Evolutionary conservation across 768 basidiomycete genomes (phyloP), one percentile per base, ranked within the genome.

Genomic region (Dentipellis fragilis): DNA sequence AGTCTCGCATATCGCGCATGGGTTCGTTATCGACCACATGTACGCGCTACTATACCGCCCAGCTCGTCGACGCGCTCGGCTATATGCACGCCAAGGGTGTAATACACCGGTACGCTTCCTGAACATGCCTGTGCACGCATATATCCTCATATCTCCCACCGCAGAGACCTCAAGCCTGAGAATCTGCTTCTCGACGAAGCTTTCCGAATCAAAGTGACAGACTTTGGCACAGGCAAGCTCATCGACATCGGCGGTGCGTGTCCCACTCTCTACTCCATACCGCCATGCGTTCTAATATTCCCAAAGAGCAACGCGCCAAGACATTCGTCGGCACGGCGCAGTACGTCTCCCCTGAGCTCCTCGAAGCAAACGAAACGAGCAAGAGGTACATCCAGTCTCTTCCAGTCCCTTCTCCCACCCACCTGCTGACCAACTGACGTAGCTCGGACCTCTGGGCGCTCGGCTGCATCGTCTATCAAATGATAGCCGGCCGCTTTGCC

Each of bases 391-490:
- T 29, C 10, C 11, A 17, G 36, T 38, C 51, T 17, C 10, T 17
- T 55, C 49, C 29, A 52, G 29, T 6, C 3, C 29, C 19, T 17
- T 45, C 19, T 45, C 5, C 16, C 6, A n/a, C 10, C 1, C 14
- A 16, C 3, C 16, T 45, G 42, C 42, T 16, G 19, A 16, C 42
- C 1, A 11, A 16, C 42, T 42, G 56, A 34, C 22, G 17, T 14
- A 94, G 93, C 59, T 90, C 94, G 40, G 96, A 98, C 69, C 76
- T 93, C 10, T 99, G 95, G 95, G 90, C 93, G 4, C 76, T 96
- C 22, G 96, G 93, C 1, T 97, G 95, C 69, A 85, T 97, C 46
- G 70, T 98, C 19, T 98, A 83, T 70, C 94, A 97, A 68, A 86
- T 97, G 77, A 84, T 97, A 52, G 81, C 87, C 11, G 95, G 94